These are phyloP conservation scores for Suillus bovinus DNA, from an alignment of 768 basidiomycete species.

Conservation along the genomic window DNA sequence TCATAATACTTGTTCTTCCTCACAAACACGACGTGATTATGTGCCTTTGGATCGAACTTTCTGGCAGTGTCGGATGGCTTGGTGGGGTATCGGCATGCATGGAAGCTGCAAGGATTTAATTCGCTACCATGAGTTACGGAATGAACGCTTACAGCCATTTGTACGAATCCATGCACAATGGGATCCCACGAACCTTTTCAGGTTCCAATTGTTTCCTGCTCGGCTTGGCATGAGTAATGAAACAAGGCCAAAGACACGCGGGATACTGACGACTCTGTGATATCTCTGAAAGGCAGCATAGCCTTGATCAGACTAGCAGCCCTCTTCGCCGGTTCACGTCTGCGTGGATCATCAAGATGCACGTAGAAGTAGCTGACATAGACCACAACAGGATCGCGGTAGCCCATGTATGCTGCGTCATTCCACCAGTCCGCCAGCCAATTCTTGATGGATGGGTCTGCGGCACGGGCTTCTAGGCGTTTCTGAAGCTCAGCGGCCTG, in stretches of 20 bases:
- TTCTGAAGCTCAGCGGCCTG: slow-evolving; percentile 72
- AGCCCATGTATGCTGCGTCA: slow-evolving; percentile 84
- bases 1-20: slow-evolving; percentile 91
- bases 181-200: slow-evolving; percentile 75
- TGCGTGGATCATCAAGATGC: slow-evolving; percentile 66
- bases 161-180: slow-evolving; percentile 93
- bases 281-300: slow-evolving; percentile 78
- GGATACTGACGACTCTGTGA: slow-evolving; percentile 72
- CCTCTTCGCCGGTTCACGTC: slow-evolving; percentile 59
- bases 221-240: neutral
- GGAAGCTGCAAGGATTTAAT: slow-evolving; percentile 59
- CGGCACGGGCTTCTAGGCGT: slow-evolving; percentile 75
- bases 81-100: slow-evolving; percentile 84
- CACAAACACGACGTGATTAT: slow-evolving; percentile 90
- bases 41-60: slow-evolving; percentile 70
- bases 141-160: slow-evolving; percentile 74
- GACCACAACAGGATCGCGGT: slow-evolving; percentile 88
- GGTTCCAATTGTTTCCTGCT: slow-evolving; percentile 77
- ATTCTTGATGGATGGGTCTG: slow-evolving; percentile 54
- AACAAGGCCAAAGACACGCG: slow-evolving; percentile 9
- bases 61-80: slow-evolving; percentile 80
- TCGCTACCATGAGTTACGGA: neutral
- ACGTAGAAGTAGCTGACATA: slow-evolving; percentile 96
- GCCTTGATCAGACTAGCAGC: slow-evolving; percentile 86
- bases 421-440: slow-evolving; percentile 99